Conservation (phyloP, 129 eudicot species). For the Rutidosis leptorrhynchoides region DNA sequence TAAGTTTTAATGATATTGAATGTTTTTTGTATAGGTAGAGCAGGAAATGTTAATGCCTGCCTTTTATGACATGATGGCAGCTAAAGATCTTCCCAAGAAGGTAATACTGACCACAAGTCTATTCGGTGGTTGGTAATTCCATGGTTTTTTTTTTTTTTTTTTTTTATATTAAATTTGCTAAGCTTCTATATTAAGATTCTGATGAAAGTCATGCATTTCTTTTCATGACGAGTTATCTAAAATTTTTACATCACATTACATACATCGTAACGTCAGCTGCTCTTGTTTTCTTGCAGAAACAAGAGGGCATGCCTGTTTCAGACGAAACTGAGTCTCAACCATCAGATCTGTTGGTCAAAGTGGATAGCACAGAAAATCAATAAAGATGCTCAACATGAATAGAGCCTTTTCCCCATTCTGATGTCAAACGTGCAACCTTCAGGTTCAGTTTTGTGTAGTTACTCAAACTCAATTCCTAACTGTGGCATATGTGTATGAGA, state of each 20-base stretch:
- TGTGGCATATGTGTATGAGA: background rate
- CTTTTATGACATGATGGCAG: constrained; percentile 58
- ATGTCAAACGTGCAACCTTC: background rate
- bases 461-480: background rate
- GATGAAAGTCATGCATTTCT: background rate
- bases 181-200: background rate
- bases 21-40: constrained; percentile 50
- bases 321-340: constrained; percentile 8
- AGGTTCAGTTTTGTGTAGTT: constrained; percentile 9
- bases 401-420: background rate
- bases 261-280: background rate
- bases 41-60: constrained; percentile 84
- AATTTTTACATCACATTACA: background rate
- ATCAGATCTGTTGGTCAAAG: constrained; percentile 9
- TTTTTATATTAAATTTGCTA: background rate
- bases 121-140: background rate
- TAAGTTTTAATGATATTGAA: background rate
- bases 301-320: background rate
- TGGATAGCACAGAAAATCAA: constrained; percentile 7
- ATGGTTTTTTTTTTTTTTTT: background rate
- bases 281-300: constrained; percentile 28
- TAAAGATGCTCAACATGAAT: background rate
- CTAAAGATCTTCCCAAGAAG: constrained; percentile 41
- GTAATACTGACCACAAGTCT: constrained; percentile 20
- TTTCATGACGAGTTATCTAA: background rate